Conservation (phyloP, 1,284 basidiomycete species). For the Cryptococcus amylolentus region DNA sequence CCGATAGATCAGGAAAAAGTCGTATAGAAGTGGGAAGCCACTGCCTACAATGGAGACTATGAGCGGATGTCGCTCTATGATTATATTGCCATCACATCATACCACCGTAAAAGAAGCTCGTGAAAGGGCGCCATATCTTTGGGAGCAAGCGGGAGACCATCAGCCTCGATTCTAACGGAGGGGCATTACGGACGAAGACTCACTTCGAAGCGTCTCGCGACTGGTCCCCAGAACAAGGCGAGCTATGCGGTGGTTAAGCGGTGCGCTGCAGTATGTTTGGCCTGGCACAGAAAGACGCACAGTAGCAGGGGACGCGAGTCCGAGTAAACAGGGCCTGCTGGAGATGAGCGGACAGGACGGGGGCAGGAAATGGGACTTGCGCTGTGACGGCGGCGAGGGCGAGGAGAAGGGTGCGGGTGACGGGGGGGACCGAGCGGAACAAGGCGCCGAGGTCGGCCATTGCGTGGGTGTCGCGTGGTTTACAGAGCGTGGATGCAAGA, state of each 20-base stretch:
- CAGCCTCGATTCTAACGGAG: background rate
- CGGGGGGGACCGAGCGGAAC: constrained; percentile 27
- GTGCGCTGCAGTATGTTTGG: background rate
- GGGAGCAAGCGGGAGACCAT: background rate
- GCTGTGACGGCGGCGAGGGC: constrained; percentile 24
- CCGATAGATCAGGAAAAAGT: constrained; percentile 46
- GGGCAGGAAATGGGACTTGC: constrained; percentile 13
- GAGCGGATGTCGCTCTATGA: background rate
- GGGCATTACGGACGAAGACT: background rate
- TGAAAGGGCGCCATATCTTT: constrained; percentile 43
- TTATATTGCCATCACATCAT: background rate
- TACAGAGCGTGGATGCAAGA: background rate
- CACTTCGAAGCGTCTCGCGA: constrained; percentile 26
- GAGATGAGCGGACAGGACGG: constrained; percentile 1
- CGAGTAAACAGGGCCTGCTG: constrained; percentile 30
- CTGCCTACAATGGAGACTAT: constrained; percentile 14
- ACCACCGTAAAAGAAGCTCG: constrained; percentile 46
- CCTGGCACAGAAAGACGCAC: constrained; percentile 7
- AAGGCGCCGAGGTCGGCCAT: constrained; percentile 30
- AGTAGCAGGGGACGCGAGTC: constrained; percentile 21
- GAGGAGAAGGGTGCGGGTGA: constrained; percentile 27
- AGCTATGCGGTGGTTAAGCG: constrained; percentile 14
- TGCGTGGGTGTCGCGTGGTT: background rate
- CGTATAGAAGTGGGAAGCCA: constrained; percentile 41
- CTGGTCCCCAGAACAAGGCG: constrained; percentile 24